Evolutionary conservation across 2,329 filamentous ascomycete genomes (phyloP).

Genomic region (Fusarium beomiforme): DNA sequence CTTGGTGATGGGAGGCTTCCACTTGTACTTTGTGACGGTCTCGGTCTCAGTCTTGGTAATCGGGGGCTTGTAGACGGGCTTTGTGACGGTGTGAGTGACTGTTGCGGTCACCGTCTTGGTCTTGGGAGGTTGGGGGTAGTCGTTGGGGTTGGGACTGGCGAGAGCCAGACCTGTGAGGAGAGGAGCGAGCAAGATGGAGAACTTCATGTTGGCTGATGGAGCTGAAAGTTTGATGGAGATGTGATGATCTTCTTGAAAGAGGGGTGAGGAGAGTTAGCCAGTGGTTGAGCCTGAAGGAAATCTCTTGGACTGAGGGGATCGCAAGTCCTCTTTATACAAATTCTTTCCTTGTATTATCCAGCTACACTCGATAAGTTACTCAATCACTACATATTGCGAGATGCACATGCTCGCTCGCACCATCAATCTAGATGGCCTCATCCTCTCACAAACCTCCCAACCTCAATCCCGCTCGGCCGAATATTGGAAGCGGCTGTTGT

Average conservation of each 20-base stretch:
- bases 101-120: slow-evolving; percentile 28
- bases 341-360: not conserved
- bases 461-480: not conserved
- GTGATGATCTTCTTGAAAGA: not conserved
- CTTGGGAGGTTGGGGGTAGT: slow-evolving; percentile 8
- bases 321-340: slow-evolving; percentile 2
- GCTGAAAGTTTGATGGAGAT: not conserved
- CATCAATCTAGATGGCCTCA: not conserved
- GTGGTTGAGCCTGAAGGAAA: slow-evolving; percentile 2
- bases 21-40: slow-evolving; percentile 20
- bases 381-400: not conserved
- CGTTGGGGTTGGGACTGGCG: slow-evolving; percentile 16
- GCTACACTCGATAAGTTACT: not conserved
- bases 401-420: not conserved
- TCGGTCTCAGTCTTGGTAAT: slow-evolving; percentile 27
- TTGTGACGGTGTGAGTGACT: slow-evolving; percentile 21
- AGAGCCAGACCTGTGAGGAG: slow-evolving; percentile 18
- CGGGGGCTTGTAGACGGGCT: slow-evolving; percentile 22
- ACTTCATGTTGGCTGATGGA: slow-evolving; percentile 28
- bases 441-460: not conserved
- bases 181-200: slow-evolving; percentile 15
- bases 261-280: not conserved
- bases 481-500: not conserved
- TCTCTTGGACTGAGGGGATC: not conserved
- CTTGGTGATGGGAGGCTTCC: slow-evolving; percentile 19